phyloP scores from a whole-genome alignment of 2,329 filamentous ascomycete species.

The Colletotrichum liaoningense region DNA sequence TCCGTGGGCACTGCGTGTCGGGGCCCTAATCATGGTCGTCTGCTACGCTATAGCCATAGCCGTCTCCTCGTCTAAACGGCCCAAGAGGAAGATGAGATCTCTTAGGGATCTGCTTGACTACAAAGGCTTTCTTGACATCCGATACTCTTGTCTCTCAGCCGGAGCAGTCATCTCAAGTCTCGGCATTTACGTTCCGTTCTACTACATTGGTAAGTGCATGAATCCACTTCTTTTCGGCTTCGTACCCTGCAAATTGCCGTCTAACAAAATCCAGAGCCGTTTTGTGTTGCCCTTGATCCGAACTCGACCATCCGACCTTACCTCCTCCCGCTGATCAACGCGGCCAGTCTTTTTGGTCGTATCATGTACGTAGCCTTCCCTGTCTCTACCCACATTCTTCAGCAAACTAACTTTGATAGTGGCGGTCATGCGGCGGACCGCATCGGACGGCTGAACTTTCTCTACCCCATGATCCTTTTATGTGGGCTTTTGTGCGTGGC shows the following conservation, averaged over 20 bases:
- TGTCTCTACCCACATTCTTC: neutral
- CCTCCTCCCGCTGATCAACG: neutral
- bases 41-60: constrained; percentile 48
- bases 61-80: constrained; percentile 45
- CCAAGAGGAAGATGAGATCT: constrained; percentile 14
- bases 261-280: neutral
- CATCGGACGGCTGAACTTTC: constrained; percentile 32
- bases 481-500: constrained; percentile 24
- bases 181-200: constrained; percentile 48
- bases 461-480: constrained; percentile 28
- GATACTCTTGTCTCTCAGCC: constrained; percentile 18
- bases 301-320: neutral
- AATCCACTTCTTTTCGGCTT: neutral
- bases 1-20: constrained; percentile 60
- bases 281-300: neutral
- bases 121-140: constrained; percentile 19
- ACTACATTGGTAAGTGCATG: constrained; percentile 44
- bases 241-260: neutral
- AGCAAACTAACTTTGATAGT: neutral
- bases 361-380: neutral
- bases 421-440: constrained; percentile 28
- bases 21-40: constrained; percentile 55
- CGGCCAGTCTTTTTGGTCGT: neutral
- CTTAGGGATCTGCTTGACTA: constrained; percentile 18
- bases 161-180: constrained; percentile 37